Evolutionary conservation across 1,284 basidiomycete species (phyloP), one percentile per base, ranked within the genome.

Genomic region (Gymnopus androsaceus): DNA sequence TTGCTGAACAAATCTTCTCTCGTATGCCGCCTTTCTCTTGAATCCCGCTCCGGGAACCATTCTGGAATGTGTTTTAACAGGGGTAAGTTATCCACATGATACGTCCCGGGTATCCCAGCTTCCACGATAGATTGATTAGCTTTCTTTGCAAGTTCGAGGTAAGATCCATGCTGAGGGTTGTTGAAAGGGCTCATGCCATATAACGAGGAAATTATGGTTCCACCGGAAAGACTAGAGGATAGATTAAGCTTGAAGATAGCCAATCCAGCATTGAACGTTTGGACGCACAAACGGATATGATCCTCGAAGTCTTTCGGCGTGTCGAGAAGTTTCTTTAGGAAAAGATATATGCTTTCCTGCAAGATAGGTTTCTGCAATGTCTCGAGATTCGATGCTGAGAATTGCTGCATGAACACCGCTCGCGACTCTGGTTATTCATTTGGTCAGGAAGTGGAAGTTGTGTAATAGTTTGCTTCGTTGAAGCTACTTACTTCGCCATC

Each of bases 41-140:
- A 54, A 54, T 23, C 57, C 28, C 17, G 48, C 54, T 42, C 42
- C 54, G 48, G 53, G n/a, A 33, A 8, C 41, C 41, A 59, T 21
- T 9, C 44, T 57, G 63, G 55, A 59, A 64, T 58, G 58, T 64
- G 30, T 61, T 61, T 44, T 57, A 63, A 60, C 45, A 62, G 64
- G 2, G 69, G 69, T 42, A 70, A 51, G 38, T 63, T 54, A 58
- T 70, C 68, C 28, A 71, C 65, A n/a, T 64, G 42, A 56, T 64
- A 69, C 25, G 66, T 59, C 21, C 69, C 69, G 2, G 66, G 67
- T 40, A 67, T 56, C 31, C 37, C 30, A 4, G 54, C 49, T 19
- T 31, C 40, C 19, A 28, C 30, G 14, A 51, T 17, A 4, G 28
- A 38, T 33, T 41, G 34, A 30, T 42, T 23, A 36, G 38, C 31